Conservation (phyloP, 768 basidiomycete species). For the Panus rudis region DNA sequence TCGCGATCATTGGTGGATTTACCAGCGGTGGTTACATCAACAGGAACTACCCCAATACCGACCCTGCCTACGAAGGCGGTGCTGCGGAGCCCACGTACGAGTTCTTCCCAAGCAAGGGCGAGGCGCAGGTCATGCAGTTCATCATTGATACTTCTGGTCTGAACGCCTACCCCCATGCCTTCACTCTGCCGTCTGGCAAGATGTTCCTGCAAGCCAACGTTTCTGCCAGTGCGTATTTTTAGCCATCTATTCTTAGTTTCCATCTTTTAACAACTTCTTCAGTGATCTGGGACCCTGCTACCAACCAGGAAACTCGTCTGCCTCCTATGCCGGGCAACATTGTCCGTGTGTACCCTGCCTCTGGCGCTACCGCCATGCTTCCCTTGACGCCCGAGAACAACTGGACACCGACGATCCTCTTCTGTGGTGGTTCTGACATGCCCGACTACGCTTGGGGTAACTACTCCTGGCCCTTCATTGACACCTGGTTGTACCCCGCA, state of each 20-base stretch:
- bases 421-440: conserved; percentile 88
- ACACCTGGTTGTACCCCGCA: conserved; percentile 68
- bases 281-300: conserved; percentile 47
- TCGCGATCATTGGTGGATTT: conserved; percentile 79
- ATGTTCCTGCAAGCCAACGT: conserved; percentile 80
- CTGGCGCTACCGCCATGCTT: conserved; percentile 83
- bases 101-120: conserved; percentile 63
- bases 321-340: conserved; percentile 71
- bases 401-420: conserved; percentile 77
- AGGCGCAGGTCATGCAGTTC: conserved; percentile 54
- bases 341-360: conserved; percentile 83
- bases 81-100: conserved; percentile 79
- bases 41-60: conserved; percentile 60
- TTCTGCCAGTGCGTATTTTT: conserved; percentile 51
- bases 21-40: conserved; percentile 76
- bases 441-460: conserved; percentile 66
- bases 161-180: conserved; percentile 71
- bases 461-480: conserved; percentile 63
- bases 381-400: conserved; percentile 87
- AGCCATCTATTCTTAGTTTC: conserved; percentile 4
- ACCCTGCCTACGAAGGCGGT: conserved; percentile 56
- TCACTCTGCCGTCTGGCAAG: conserved; percentile 68
- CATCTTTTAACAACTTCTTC: not conserved
- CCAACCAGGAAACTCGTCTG: conserved; percentile 53
- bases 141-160: conserved; percentile 66